phyloP scores from a whole-genome alignment of 345 rosid genomes.

The Bretschneidera sinensis region DNA sequence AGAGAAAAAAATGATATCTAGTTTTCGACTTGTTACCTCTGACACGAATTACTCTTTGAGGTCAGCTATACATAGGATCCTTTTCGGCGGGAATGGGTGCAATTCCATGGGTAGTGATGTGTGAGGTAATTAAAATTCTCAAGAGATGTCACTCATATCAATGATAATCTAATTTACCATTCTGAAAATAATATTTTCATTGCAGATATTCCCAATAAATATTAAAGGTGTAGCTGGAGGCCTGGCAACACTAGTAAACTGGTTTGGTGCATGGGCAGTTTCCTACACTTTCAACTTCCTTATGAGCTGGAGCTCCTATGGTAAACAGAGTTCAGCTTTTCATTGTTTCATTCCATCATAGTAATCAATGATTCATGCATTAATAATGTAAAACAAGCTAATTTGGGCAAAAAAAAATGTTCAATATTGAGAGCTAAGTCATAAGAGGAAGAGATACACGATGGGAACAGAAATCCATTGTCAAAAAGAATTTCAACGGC shows the following conservation, averaged over 20 bases:
- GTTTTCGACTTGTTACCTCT: neutral
- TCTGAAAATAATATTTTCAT: neutral
- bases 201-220: conserved; percentile 89
- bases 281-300: conserved; percentile 94
- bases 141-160: neutral
- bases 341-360: neutral
- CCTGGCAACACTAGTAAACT: conserved; percentile 82
- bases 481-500: too few relatives aligned
- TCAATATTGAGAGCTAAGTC: neutral
- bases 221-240: conserved; percentile 93
- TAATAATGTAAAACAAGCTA: conserved; percentile 6
- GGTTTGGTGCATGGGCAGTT: conserved; percentile 93
- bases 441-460: too few relatives aligned
- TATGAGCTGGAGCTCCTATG: conserved; percentile 89
- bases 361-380: neutral
- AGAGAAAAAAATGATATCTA: neutral
- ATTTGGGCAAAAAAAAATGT: neutral
- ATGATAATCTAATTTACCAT: conserved; percentile 5
- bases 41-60: conserved; percentile 4
- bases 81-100: conserved; percentile 98
- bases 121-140: conserved; percentile 55
- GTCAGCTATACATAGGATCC: conserved; percentile 70
- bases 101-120: conserved; percentile 97
- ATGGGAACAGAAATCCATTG: neutral
- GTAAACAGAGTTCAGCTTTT: conserved; percentile 28